These are phyloP conservation scores for Dioszegia aurantiaca DNA, from an alignment of 768 basidiomycete genomes.

Conservation along the genomic window DNA sequence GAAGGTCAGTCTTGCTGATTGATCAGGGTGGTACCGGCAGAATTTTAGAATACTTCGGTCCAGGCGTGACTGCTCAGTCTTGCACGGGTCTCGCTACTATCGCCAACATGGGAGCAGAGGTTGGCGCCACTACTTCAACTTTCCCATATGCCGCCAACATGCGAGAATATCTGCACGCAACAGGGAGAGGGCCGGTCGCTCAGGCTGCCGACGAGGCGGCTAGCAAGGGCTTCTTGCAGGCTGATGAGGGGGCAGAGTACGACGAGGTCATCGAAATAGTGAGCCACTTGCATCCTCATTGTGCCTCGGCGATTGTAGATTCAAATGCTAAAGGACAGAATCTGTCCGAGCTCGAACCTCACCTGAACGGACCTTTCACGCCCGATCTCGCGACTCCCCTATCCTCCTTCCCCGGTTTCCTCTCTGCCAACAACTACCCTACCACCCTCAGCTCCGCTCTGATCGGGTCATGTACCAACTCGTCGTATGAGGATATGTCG, in stretches of 20 bases:
- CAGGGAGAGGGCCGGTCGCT: conserved; percentile 81
- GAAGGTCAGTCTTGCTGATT: conserved; percentile 2
- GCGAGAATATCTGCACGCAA: conserved; percentile 84
- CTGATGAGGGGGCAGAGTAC: conserved; percentile 86
- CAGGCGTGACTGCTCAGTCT: conserved; percentile 81
- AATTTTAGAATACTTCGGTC: conserved; percentile 95
- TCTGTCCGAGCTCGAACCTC: conserved; percentile 81
- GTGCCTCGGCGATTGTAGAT: no score
- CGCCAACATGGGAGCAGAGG: conserved; percentile 99
- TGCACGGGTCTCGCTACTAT: conserved; percentile 95
- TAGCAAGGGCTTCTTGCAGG: conserved; percentile 67
- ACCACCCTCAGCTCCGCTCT: conserved; percentile 81
- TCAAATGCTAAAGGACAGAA: conserved; percentile 61
- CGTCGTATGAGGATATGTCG: conserved; percentile 85
- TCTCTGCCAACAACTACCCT: conserved; percentile 85
- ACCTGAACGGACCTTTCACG: conserved; percentile 94
- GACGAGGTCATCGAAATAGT: conserved; percentile 94
- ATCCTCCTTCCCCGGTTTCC: conserved; percentile 76
- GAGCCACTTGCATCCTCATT: conserved; percentile 43
- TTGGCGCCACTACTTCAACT: conserved; percentile 98
- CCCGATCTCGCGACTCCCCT: conserved; percentile 93
- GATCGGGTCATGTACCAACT: conserved; percentile 99
- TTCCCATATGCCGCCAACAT: conserved; percentile 93
- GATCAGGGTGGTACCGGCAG: conserved; percentile 89
- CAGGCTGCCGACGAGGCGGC: conserved; percentile 81